Conservation (phyloP, 73 alveolate species). For the Effrenium voratum region DNA sequence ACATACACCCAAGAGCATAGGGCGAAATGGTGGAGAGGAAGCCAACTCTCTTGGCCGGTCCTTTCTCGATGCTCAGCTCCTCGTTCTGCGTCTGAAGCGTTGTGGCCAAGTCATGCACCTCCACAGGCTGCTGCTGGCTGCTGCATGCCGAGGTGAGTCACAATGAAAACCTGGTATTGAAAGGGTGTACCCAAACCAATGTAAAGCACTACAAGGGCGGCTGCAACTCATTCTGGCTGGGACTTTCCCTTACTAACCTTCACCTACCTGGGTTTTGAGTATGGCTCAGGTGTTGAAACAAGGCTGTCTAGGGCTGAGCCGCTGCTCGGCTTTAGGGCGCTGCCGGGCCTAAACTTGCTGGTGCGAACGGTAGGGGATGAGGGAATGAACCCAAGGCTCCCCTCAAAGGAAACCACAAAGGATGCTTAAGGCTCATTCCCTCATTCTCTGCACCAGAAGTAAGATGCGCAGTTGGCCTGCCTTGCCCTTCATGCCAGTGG, state of each 20-base stretch:
- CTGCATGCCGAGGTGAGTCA: too few species aligned
- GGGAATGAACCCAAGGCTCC: not conserved
- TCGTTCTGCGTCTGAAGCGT: conserved; percentile 84
- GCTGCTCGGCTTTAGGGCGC: too few species aligned
- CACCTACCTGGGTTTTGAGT: too few species aligned
- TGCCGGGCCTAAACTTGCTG: not conserved
- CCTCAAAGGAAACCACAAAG: not conserved
- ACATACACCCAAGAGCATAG: too few species aligned
- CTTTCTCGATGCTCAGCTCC: conserved; percentile 93
- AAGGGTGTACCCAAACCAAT: too few species aligned
- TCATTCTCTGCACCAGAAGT: not conserved
- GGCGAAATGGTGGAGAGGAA: too few species aligned
- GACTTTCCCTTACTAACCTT: too few species aligned
- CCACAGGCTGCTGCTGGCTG: too few species aligned
- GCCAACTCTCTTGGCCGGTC: not conserved
- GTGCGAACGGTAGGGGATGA: too few species aligned
- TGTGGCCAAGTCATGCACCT: conserved; percentile 93
- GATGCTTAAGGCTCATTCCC: not conserved
- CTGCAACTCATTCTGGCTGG: too few species aligned
- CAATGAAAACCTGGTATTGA: too few species aligned
- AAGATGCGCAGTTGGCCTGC: not conserved
- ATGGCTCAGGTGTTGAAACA: not conserved
- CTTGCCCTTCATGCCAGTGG: conserved; percentile 94
- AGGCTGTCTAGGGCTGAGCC: not conserved
- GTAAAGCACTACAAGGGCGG: too few species aligned